Conservation (phyloP, 2,329 filamentous ascomycete species). For the Pleurostoma richardsiae region DNA sequence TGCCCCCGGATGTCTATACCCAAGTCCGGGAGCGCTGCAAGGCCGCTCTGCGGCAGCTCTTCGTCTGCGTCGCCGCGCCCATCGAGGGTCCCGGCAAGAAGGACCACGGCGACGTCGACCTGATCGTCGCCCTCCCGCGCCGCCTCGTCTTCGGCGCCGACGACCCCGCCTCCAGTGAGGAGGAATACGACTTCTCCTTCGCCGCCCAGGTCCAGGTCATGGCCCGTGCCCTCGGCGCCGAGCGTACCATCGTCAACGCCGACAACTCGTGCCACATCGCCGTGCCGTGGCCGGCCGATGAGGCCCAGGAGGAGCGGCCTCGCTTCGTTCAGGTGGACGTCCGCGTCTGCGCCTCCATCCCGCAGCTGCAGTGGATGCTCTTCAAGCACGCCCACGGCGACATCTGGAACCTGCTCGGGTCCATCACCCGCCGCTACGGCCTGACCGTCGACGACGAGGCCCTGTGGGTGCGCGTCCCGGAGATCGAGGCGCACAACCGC, state of each 20-base stretch:
- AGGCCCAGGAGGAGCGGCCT: conserved; percentile 7
- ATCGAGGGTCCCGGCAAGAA: conserved; percentile 65
- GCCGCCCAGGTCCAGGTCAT: conserved; percentile 18
- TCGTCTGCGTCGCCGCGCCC: conserved; percentile 50
- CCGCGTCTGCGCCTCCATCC: conserved; percentile 38
- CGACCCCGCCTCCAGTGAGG: not conserved
- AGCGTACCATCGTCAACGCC: conserved; percentile 22
- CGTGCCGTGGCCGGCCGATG: conserved; percentile 44
- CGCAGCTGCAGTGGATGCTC: conserved; percentile 53
- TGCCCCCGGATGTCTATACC: conserved; percentile 54
- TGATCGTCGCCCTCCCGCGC: conserved; percentile 45
- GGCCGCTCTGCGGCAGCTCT: conserved; percentile 43
- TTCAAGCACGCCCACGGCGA: conserved; percentile 73
- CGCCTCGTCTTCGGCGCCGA: conserved; percentile 6
- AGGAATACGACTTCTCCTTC: not conserved
- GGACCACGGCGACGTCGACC: conserved; percentile 69
- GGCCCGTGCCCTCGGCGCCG: conserved; percentile 38
- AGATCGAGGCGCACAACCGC: conserved; percentile 57
- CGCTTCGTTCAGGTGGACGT: conserved; percentile 66
- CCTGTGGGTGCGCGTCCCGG: conserved; percentile 60
- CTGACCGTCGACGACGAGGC: conserved; percentile 61
- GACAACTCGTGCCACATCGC: conserved; percentile 40
- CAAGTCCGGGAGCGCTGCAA: conserved; percentile 40
- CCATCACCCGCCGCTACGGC: conserved; percentile 58
- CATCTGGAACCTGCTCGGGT: conserved; percentile 59